These are phyloP conservation scores for Ophiostoma sp. DNA, from an alignment of 2,329 filamentous ascomycete genomes.

Conservation along the genomic window DNA sequence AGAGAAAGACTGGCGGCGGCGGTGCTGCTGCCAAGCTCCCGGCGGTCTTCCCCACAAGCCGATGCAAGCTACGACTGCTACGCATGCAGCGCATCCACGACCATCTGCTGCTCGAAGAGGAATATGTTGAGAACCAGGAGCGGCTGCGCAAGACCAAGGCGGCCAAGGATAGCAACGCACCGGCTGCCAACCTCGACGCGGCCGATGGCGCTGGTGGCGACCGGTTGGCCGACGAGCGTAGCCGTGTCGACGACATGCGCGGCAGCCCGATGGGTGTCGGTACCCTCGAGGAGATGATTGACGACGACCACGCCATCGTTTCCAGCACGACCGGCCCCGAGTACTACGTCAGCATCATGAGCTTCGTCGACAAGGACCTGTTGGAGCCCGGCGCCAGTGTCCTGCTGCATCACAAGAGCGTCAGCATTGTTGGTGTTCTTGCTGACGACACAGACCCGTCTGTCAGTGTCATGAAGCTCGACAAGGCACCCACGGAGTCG, in stretches of 20 bases:
- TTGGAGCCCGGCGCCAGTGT: constrained; percentile 95
- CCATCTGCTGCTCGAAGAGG: constrained; percentile 92
- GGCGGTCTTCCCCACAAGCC: constrained; percentile 87
- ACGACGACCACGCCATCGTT: constrained; percentile 98
- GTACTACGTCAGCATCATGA: constrained; percentile 99
- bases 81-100: constrained; percentile 99
- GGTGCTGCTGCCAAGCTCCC: constrained; percentile 95
- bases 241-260: constrained; percentile 96
- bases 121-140: constrained; percentile 99
- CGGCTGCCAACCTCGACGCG: constrained; percentile 69
- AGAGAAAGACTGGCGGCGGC: constrained; percentile 91
- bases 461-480: constrained; percentile 98
- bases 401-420: constrained; percentile 93
- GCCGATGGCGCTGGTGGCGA: constrained; percentile 53
- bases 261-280: constrained; percentile 98
- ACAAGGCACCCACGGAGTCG: constrained; percentile 96
- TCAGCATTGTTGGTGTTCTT: constrained; percentile 94
- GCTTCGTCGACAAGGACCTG: constrained; percentile 98
- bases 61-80: constrained; percentile 95
- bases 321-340: constrained; percentile 96
- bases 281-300: constrained; percentile 96
- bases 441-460: constrained; percentile 95
- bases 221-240: constrained; percentile 89
- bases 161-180: constrained; percentile 67
- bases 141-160: constrained; percentile 89